These are phyloP conservation scores for Cladorrhinum sp. DNA, from an alignment of 2,329 filamentous ascomycete species.

Conservation along the genomic window DNA sequence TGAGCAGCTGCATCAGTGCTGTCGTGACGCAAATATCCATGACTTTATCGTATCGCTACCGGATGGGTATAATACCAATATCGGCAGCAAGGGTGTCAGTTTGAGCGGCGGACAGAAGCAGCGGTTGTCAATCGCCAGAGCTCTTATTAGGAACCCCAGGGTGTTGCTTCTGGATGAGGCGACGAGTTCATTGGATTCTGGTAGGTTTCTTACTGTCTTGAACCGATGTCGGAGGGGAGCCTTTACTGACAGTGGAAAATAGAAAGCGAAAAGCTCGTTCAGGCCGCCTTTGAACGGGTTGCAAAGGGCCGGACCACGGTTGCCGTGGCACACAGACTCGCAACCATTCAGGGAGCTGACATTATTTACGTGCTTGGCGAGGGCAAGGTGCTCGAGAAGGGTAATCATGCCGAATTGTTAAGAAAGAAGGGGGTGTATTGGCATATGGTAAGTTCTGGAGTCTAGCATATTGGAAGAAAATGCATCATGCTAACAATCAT, in stretches of 20 bases:
- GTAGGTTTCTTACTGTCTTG: conserved; percentile 16
- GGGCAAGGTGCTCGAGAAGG: conserved; percentile 55
- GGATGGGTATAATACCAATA: conserved; percentile 63
- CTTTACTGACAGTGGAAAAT: conserved; percentile 8
- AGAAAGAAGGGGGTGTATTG: conserved; percentile 53
- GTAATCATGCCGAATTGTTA: conserved; percentile 51
- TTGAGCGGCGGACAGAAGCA: conserved; percentile 70
- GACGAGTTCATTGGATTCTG: conserved; percentile 64
- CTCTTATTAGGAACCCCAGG: conserved; percentile 62
- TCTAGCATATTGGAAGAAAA: neutral
- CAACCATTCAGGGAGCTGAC: conserved; percentile 75
- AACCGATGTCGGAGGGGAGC: neutral
- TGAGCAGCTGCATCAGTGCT: conserved; percentile 50
- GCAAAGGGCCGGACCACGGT: conserved; percentile 63
- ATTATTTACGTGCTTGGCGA: conserved; percentile 76
- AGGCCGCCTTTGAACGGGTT: conserved; percentile 65
- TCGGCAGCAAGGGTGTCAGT: conserved; percentile 64
- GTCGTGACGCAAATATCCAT: conserved; percentile 63
- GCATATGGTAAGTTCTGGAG: conserved; percentile 51
- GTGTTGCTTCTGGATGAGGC: conserved; percentile 71
- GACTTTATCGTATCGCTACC: conserved; percentile 68
- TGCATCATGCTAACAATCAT: conserved; percentile 20
- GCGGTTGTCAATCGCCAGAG: conserved; percentile 66
- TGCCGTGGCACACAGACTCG: conserved; percentile 73
- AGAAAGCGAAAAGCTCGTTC: conserved; percentile 55